These are phyloP conservation scores for Flaveria floridana DNA, from an alignment of 140 eudicot genomes.

Conservation along the genomic window DNA sequence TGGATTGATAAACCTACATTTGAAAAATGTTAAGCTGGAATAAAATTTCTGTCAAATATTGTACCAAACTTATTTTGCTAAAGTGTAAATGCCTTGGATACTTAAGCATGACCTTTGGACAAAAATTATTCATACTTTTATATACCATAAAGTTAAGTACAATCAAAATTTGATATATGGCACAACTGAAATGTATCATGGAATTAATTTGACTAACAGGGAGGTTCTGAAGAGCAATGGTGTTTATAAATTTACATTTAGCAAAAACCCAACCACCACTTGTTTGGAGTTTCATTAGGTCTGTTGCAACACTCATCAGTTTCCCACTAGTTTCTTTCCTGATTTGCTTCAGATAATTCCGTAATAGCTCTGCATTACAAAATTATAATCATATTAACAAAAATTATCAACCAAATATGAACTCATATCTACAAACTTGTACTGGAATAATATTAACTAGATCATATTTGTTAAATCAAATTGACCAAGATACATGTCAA, in stretches of 20 bases:
- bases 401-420: too few species aligned
- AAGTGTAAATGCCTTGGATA: too few species aligned
- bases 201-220: neutral
- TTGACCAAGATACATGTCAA: too few species aligned
- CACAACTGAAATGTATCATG: neutral
- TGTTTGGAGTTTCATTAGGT: constrained; percentile 80
- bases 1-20: too few species aligned
- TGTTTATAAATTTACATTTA: constrained; percentile 72
- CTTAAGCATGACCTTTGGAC: neutral
- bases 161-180: neutral
- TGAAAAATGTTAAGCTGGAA: too few species aligned
- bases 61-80: too few species aligned
- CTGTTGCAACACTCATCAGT: constrained; percentile 77
- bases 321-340: constrained; percentile 95
- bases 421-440: too few species aligned
- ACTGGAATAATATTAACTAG: too few species aligned
- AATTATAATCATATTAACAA: too few species aligned
- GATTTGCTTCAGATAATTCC: constrained; percentile 85
- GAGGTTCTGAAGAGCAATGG: constrained; percentile 31
- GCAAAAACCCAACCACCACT: constrained; percentile 95
- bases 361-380: constrained; percentile 55
- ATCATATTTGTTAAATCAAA: too few species aligned
- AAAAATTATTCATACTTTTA: too few species aligned
- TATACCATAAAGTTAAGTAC: neutral
- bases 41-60: too few species aligned